phyloP scores from a whole-genome alignment of 2,329 filamentous ascomycete genomes.

The Claviceps pusilla region DNA sequence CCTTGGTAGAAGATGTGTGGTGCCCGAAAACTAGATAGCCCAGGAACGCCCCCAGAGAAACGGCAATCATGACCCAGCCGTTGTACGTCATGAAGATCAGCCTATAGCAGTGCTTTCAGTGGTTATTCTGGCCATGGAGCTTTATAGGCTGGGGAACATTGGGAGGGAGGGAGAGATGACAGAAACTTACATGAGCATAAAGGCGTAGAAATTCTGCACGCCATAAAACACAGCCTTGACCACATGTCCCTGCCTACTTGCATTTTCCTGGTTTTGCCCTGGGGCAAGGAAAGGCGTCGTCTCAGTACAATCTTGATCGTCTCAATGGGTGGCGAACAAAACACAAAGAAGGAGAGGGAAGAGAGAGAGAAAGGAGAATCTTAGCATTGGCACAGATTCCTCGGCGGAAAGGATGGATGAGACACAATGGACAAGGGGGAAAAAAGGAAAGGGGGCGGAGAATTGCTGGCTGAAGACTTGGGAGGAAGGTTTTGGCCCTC shows the following conservation, averaged over 20 bases:
- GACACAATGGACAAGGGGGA: constrained; percentile 1
- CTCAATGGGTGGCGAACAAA: constrained; percentile 4
- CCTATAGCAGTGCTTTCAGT: constrained; percentile 34
- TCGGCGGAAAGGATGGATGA: not conserved
- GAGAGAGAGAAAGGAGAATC: constrained; percentile 7
- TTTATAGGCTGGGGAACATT: not conserved
- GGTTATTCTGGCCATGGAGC: too few species aligned
- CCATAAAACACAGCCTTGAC: constrained; percentile 76
- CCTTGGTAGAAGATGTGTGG: constrained; percentile 57
- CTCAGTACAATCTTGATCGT: constrained; percentile 40
- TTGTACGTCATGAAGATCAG: constrained; percentile 99
- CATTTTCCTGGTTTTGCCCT: constrained; percentile 54
- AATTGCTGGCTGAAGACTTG: not conserved
- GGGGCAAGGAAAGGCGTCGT: constrained; percentile 47
- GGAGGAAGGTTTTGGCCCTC: not conserved
- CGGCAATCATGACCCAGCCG: constrained; percentile 89
- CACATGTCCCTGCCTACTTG: constrained; percentile 55
- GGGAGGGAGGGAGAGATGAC: too few species aligned
- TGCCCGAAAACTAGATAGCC: constrained; percentile 75
- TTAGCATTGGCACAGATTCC: constrained; percentile 18
- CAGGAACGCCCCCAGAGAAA: constrained; percentile 74
- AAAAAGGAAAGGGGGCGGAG: too few species aligned
- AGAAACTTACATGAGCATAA: constrained; percentile 85
- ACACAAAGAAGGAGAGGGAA: not conserved
- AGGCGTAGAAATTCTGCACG: constrained; percentile 92